Evolutionary conservation across 306 rosid genomes (phyloP).

Genomic region (barrel medic (Medicago truncatula)): MtrunA17r5.0-ANR NC_053046.1:6756001-6756500

Average conservation of each 20-base stretch:
- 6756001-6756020: slow-evolving; percentile 51
- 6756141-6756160: slow-evolving; percentile 73
- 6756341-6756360: slow-evolving; percentile 51
- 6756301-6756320: slow-evolving; percentile 60
- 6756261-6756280: slow-evolving; percentile 54
- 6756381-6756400: background rate
- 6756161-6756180: slow-evolving; percentile 48
- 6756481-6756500: background rate
- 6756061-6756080: slow-evolving; percentile 49
- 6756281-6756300: slow-evolving; percentile 56
- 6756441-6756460: background rate
- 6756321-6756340: slow-evolving; percentile 60
- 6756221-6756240: slow-evolving; percentile 48
- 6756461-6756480: background rate
- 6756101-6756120: slow-evolving; percentile 57
- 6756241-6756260: slow-evolving; percentile 39
- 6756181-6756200: slow-evolving; percentile 59
- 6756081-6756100: slow-evolving; percentile 70
- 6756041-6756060: slow-evolving; percentile 35
- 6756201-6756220: slow-evolving; percentile 45
- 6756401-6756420: background rate
- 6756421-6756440: background rate
- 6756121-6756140: slow-evolving; percentile 71
- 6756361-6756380: slow-evolving; percentile 9
- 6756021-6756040: slow-evolving; percentile 43